These are phyloP conservation scores for Areca catechu DNA, from an alignment of 176 grass and related monocot genomes.

Conservation along the genomic window DNA sequence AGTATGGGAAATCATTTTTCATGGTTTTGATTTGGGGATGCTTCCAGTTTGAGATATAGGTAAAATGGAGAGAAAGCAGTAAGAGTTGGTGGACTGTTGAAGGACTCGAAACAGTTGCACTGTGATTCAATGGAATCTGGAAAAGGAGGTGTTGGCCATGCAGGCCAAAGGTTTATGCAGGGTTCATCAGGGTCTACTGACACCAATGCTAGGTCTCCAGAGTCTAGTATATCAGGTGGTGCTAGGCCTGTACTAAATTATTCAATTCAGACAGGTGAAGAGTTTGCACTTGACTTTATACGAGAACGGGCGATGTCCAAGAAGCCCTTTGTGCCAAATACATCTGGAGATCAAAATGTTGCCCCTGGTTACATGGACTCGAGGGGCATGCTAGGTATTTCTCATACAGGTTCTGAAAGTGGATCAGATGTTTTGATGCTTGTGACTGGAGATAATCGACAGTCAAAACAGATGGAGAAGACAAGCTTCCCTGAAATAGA, in stretches of 20 bases:
- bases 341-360: conserved; percentile 38
- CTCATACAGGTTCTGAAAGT: conserved; percentile 31
- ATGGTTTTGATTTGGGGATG: no score
- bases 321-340: conserved; percentile 39
- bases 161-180: conserved; percentile 23
- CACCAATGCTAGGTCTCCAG: conserved; percentile 26
- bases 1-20: no score
- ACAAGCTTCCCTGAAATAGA: conserved; percentile 40
- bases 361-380: conserved; percentile 42
- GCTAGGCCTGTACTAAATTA: conserved; percentile 77
- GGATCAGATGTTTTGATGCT: conserved; percentile 42
- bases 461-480: conserved; percentile 27
- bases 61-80: no score
- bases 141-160: conserved; percentile 29
- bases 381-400: conserved; percentile 30
- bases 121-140: conserved; percentile 38
- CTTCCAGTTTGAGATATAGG: no score
- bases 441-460: conserved; percentile 23
- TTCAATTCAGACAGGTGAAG: conserved; percentile 96
- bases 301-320: conserved; percentile 66
- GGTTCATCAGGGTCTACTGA: conserved; percentile 26
- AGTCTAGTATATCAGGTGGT: conserved; percentile 21
- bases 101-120: no score
- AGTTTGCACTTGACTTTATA: conserved; percentile 95
- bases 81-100: no score